Percentiles rank a stretch among this genome's conserved stretches.
phyloP scores from a whole-genome alignment of 1,284 basidiomycete species.

The Pseudozyma pruni region DNA sequence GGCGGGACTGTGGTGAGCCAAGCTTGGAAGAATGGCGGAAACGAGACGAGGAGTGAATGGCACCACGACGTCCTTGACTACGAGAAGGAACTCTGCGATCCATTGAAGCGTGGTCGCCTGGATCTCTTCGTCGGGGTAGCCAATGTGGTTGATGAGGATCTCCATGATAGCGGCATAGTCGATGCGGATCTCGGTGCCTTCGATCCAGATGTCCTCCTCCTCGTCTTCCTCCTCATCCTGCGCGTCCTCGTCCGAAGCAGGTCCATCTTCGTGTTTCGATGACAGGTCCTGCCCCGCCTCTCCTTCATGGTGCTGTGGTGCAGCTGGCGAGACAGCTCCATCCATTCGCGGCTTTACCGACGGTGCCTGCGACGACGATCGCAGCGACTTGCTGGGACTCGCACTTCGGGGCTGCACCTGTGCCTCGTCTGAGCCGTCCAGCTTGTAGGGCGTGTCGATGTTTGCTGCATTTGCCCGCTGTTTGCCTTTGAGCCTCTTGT shows the following conservation, averaged over 20 bases:
- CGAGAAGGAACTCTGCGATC: constrained; percentile 89
- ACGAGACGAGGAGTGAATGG: constrained; percentile 93
- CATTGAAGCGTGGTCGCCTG: constrained; percentile 76
- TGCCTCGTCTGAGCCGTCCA: constrained; percentile 68
- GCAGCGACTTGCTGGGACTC: constrained; percentile 32
- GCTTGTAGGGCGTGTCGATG: constrained; percentile 1
- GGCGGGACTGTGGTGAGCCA: constrained; percentile 88
- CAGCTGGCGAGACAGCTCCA: constrained; percentile 21
- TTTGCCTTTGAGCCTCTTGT: constrained; percentile 72
- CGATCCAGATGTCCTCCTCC: constrained; percentile 78
- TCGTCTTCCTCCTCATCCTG: constrained; percentile 67
- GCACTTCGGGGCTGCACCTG: constrained; percentile 28
- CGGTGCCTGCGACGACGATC: constrained; percentile 3
- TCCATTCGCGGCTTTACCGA: constrained; percentile 14
- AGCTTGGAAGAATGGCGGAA: constrained; percentile 88
- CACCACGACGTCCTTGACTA: constrained; percentile 89
- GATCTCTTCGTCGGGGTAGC: constrained; percentile 74
- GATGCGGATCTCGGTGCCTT: constrained; percentile 90
- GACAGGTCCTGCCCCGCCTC: constrained; percentile 5
- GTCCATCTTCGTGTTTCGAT: constrained; percentile 10
- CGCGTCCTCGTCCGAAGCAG: constrained; percentile 25
- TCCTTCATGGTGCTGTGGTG: constrained; percentile 3
- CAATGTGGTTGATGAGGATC: constrained; percentile 89
- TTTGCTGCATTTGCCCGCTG: not conserved
- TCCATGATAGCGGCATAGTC: constrained; percentile 93